Base-by-base conservation (phyloP, 2,329 filamentous ascomycete species). In the Tolypocladium endophyticum region DNA sequence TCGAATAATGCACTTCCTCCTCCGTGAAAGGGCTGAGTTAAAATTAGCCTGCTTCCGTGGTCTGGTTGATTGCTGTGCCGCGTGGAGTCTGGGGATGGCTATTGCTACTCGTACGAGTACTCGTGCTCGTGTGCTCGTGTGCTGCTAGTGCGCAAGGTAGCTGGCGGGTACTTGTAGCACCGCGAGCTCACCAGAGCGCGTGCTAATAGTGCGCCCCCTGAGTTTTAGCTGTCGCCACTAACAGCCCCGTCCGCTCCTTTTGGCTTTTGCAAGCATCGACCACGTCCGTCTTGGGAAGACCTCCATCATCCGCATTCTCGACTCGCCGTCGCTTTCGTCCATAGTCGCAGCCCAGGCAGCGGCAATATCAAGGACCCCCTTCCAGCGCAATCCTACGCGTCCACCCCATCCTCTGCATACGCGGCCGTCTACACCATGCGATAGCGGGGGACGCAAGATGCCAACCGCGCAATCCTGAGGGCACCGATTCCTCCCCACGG, bases 361-460 rank as follows among this genome's bases (percentile, higher is more conserved):
- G 14, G 12, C 11, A 35, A 4, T 23, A 8, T 23, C 30, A 16
- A n/a, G 30, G 30, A 18, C 23, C 20, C 30, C 50, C 50, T n/a
- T 20, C 11, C 30, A 14, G 23, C 28, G 8, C 47, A 30, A 16
- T 9, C 20, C 20, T 23, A 1, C 33, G 8, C 33, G 33, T 35
- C 2, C 33, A 53, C 35, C 50, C 50, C 20, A 5, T n/a, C 30
- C 20, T 23, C 4, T 53, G 18, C 30, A 16, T 16, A 23, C 30
- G 35, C 4, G 30, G 35, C 35, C 36, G 36, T 36, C 57, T 52
- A 18, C 47, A 53, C 35, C 47, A 60, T 61, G 60, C 52, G 47
- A 59, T 61, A 61, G 60, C 45, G 36, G 39, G n/a, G 25, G 39
- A 39, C 56, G 39, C 36, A 54, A 54, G 53, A 60, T 58, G 56